A percentile compares a stretch with the other conserved stretches of the same genome.
Evolutionary conservation across 768 basidiomycete genomes (phyloP).

Genomic region (Termitomyces sp.): DNA sequence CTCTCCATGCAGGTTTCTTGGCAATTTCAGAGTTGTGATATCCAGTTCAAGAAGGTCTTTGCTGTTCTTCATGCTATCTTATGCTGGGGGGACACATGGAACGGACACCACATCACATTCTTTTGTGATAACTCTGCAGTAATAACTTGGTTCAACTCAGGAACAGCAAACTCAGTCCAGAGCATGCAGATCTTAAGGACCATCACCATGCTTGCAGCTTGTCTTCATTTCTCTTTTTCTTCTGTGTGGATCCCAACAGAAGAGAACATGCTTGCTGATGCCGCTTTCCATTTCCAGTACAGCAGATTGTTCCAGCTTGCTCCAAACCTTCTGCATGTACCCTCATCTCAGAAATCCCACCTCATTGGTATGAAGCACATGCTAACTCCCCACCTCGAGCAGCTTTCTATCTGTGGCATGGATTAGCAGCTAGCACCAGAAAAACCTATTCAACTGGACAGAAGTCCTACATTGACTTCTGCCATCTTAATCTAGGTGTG

Average conservation of each 20-base stretch:
- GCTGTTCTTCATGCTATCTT: slow-evolving; percentile 28
- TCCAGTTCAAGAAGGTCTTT: slow-evolving; percentile 31
- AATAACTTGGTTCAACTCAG: slow-evolving; percentile 6
- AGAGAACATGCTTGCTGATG: slow-evolving; percentile 21
- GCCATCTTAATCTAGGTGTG: slow-evolving; percentile 9
- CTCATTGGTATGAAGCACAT: slow-evolving; percentile 18
- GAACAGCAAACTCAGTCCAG: background rate
- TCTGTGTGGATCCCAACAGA: slow-evolving; percentile 19
- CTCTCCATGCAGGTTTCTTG: slow-evolving; percentile 22
- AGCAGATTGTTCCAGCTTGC: slow-evolving; percentile 19
- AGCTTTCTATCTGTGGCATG: slow-evolving; percentile 27
- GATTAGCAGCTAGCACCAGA: slow-evolving; percentile 25
- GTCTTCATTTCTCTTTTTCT: slow-evolving; percentile 20
- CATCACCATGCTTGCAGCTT: slow-evolving; percentile 15
- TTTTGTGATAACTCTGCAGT: slow-evolving; percentile 26
- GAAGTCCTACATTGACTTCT: slow-evolving; percentile 25
- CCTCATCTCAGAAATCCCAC: slow-evolving; percentile 16
- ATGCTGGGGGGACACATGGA: slow-evolving; percentile 23
- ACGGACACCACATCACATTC: slow-evolving; percentile 23
- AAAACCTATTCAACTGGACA: slow-evolving; percentile 28
- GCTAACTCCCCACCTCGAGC: slow-evolving; percentile 9
- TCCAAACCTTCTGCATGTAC: slow-evolving; percentile 15
- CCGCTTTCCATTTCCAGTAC: slow-evolving; percentile 24
- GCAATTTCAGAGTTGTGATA: slow-evolving; percentile 19
- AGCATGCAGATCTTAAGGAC: slow-evolving; percentile 11